Evolutionary conservation across 441 rosid species (phyloP).

Genomic region (Adansonia madagascariensis): DNA sequence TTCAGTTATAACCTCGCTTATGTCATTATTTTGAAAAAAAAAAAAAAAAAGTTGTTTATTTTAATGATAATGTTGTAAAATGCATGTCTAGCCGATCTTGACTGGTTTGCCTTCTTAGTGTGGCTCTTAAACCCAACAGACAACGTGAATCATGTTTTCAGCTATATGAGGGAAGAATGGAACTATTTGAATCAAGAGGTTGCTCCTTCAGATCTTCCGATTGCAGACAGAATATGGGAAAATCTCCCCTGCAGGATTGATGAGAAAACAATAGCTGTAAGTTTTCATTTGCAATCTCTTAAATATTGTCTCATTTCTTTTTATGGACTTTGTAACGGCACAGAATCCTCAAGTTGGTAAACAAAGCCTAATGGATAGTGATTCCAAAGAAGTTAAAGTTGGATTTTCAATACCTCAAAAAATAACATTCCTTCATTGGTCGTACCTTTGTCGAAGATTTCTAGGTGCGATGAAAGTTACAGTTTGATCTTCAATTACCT

Average conservation of each 20-base stretch:
- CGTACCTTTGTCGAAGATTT: too few relatives aligned
- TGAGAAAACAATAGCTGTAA: constrained; percentile 49
- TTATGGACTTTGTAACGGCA: background rate
- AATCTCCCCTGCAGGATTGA: constrained; percentile 59
- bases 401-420: background rate
- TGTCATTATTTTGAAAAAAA: too few relatives aligned
- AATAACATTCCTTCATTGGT: background rate
- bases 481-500: background rate
- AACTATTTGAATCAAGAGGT: constrained; percentile 53
- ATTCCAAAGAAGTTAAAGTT: background rate
- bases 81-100: background rate
- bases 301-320: background rate
- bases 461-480: background rate
- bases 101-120: constrained; percentile 18
- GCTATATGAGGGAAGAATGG: constrained; percentile 86
- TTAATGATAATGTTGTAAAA: background rate
- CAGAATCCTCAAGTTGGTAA: background rate
- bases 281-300: constrained; percentile 19
- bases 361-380: background rate
- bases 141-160: constrained; percentile 36
- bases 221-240: constrained; percentile 65
- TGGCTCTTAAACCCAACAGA: constrained; percentile 21
- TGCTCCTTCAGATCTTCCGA: constrained; percentile 55
- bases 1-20: background rate
- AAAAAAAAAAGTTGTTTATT: background rate